Percentiles rank a stretch among this genome's conserved stretches.
These are phyloP conservation scores for Pythium utonaiense DNA, from an alignment of 352 stramenopile genomes.

Conservation along the genomic window DNA sequence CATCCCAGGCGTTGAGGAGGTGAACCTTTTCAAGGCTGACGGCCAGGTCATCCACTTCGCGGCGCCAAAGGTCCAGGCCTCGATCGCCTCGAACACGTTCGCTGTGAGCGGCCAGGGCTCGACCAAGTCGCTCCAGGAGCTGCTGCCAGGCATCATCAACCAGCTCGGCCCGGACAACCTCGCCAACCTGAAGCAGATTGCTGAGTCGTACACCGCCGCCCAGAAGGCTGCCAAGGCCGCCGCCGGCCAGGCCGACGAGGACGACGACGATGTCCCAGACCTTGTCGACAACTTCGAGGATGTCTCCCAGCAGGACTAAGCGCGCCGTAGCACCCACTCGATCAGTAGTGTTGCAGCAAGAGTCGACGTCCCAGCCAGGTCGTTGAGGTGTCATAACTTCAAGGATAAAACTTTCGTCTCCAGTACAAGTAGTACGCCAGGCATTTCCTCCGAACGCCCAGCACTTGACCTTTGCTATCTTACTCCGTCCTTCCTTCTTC, in stretches of 20 bases:
- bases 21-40: slow-evolving; percentile 99
- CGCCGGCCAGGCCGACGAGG: slow-evolving; percentile 67
- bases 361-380: slow-evolving; percentile 24
- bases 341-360: slow-evolving; percentile 2
- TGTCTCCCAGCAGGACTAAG: slow-evolving; percentile 90
- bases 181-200: slow-evolving; percentile 94
- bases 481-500: background rate
- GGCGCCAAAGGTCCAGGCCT: slow-evolving; percentile 97
- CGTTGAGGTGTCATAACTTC: slow-evolving; percentile 28
- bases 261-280: slow-evolving; percentile 96
- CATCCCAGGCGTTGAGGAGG: slow-evolving; percentile 98
- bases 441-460: slow-evolving; percentile 22
- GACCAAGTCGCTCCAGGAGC: slow-evolving; percentile 97
- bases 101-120: slow-evolving; percentile 94
- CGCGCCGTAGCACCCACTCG: background rate
- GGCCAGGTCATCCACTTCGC: slow-evolving; percentile 99
- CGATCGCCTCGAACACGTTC: slow-evolving; percentile 98
- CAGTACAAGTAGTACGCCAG: slow-evolving; percentile 30
- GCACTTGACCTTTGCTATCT: background rate
- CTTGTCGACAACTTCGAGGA: slow-evolving; percentile 99
- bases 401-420: slow-evolving; percentile 21
- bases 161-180: slow-evolving; percentile 98
- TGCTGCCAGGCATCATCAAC: slow-evolving; percentile 98
- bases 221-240: slow-evolving; percentile 77
- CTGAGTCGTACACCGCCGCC: slow-evolving; percentile 81